Evolutionary conservation across 371 early-diverging fungal species (phyloP), one percentile per base, ranked within the genome.

Genomic region (Mortierella sp.): DNA sequence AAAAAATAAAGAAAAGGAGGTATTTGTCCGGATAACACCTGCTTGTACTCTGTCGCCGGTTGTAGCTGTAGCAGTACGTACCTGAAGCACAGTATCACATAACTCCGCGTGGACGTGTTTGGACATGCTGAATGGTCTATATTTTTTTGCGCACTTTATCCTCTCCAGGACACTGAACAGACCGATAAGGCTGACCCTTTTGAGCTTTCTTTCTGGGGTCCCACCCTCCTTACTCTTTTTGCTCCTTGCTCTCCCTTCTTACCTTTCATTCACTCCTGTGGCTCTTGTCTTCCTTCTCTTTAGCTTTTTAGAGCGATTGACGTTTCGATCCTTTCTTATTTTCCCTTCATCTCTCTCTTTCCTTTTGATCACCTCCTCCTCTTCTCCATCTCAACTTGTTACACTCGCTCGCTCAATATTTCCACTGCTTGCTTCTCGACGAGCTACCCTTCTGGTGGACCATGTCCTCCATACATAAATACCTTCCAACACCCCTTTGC

Each of bases 1-100:
- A 65, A 26, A 14, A 52, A 24, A 24, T 26, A 26, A 14, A 8
- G 8, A 24, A 50, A 55, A 55, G 55, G 55, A 31, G 55, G 55
- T 55, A 31, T 55, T 55, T 34, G 55, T 55, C 16, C 31, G 11
- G 34, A 14, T 55, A 55, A 26, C 55, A 31, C 50, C 50, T 50
- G 50, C 24, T 24, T 7, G 50, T n/a, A 22, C 47, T 22, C 22
- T 22, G 47, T n/a, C n/a, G n/a, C n/a, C n/a, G n/a, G 14, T 2
- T 45, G 55, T 55, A 26, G 5, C 55, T 55, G 55, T 55, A 55
- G 55, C 26, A 45, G 45, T n/a, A 50, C n/a, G 55, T 55, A 16
- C 34, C 55, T 55, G 55, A 26, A 4, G 55, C 1, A 16, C 14
- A n/a, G 50, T 9, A 48, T 10, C 9, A 45, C 9, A n/a, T 22